Base-by-base conservation (phyloP, 805 yeast species). In the Hanseniaspora nectarophila region DNA sequence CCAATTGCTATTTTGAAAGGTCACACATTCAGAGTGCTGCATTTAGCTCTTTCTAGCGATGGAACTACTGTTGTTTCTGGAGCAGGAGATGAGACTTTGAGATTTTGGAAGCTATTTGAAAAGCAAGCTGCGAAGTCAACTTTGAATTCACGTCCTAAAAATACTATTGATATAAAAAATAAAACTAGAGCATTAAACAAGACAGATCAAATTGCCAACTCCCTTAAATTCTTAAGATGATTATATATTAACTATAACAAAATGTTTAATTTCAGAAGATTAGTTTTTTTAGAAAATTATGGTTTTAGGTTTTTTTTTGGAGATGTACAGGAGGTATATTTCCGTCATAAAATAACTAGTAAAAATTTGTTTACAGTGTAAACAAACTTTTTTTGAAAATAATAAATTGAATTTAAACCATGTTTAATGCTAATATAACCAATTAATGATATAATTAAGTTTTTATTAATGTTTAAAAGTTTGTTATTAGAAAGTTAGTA, bases 11-110 rank as follows among this genome's bases (percentile, higher is more conserved):
- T 89, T 21, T 74, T 92, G 51, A 86, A 95, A 13, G 98, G 97
- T 0, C 98, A 92, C 63, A 86, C 95, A 1, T 86, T 83, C 62
- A 74, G 98, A 56, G 97, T 92, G 12, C 70, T 92, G 46, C 92
- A 92, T 64, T 71, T 92, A 59, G 78, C 95, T 4, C 73, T 90
- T 69, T 84, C 95, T 18, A 95, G 97, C 0, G 97, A 92, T 67
- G 98, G 98, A 0, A 88, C 86, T 56, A 88, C 97, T 0, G 83
- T 92, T 13, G 98, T 90, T 2, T 89, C 98, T 0, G 98, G 98
- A 1, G 97, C 98, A 1, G 98, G 97, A 4, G 98, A 92, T 67
- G 98, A 92, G 66, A 92, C 98, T 0, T 70, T 92, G 53, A 67
- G 98, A 57, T 86, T 92, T 63, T 92, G 98, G 98, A 88, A 87